Base-by-base conservation (phyloP, 208 protist genomes). In the Trypanosoma vivax region DNA sequence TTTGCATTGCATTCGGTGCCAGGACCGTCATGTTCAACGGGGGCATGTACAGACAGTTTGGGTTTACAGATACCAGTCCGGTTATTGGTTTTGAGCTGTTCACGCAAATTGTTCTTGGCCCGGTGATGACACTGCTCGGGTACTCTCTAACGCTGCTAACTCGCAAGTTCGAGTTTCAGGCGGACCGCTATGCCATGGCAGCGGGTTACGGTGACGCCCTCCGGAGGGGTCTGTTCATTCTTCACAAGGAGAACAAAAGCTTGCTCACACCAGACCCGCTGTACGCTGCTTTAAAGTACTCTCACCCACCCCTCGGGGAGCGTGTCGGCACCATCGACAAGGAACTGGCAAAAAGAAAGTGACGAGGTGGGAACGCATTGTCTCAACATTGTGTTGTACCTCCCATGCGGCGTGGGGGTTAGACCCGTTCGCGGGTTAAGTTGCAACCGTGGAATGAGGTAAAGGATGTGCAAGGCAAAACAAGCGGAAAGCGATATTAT, bases 261-360 rank as follows among this genome's bases (percentile, higher is more conserved):
- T 48, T 54, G 29, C 53, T 89, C 9, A 71, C 71, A 1, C 72
- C 83, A 2, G 86, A 96, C 49, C 66, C 67, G 6, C 65, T 89
- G 4, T 92, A 79, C 59, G 67, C 75, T 5, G 73, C 75, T 21
- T 75, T 90, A 14, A 73, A 73, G 35, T 76, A 86, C 61, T 75
- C 42, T 14, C 90, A 96, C 51, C 90, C 90, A 10, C 65, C 81
- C 1, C 46, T 83, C 28, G 30, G 68, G 27, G 83, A 96, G 65
- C 79, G 90, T 11, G 24, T 95, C 13, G 62, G 42, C 27, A 79
- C 81, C 1, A 80, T 96, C 23, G 73, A 81, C 9, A 54, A 21
- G 5, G 67, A 65, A 41, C 41, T 70, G 16, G 83, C 76, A 42
- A 88, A 84, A 23, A 21, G n/a, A 3, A 30, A 49, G 27, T 60